Conservation (phyloP, 345 rosid genomes). For the Garcia nutans region DNA sequence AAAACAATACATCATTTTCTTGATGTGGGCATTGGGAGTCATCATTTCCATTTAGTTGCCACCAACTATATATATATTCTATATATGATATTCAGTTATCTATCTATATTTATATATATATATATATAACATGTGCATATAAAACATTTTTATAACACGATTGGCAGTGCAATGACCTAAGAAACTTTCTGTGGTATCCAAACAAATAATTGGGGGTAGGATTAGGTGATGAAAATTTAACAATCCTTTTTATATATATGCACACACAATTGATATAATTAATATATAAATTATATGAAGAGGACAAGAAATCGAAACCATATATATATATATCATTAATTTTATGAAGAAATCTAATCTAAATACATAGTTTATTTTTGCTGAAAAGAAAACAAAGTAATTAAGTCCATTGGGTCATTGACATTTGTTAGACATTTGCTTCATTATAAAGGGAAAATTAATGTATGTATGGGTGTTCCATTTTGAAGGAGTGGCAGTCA, state of each 20-base stretch:
- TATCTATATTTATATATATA: not conserved
- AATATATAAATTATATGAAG: not conserved
- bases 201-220: constrained; percentile 20
- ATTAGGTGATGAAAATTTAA: constrained; percentile 36
- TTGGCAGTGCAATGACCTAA: constrained; percentile 33
- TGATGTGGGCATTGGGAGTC: constrained; percentile 34
- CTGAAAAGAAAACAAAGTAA: not conserved
- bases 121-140: not conserved
- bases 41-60: constrained; percentile 33
- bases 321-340: not conserved
- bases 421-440: constrained; percentile 16
- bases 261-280: not conserved
- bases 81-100: not conserved
- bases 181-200: constrained; percentile 27
- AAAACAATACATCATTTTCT: constrained; percentile 27
- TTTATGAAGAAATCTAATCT: no score
- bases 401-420: constrained; percentile 17
- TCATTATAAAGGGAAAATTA: not conserved
- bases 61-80: constrained; percentile 18
- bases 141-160: not conserved
- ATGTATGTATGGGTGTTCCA: not conserved
- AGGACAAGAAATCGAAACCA: constrained; percentile 31
- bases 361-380: not conserved
- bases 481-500: constrained; percentile 16
- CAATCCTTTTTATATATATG: not conserved